phyloP scores from a whole-genome alignment of 768 basidiomycete genomes.

The Boletus eberwhitei region DNA sequence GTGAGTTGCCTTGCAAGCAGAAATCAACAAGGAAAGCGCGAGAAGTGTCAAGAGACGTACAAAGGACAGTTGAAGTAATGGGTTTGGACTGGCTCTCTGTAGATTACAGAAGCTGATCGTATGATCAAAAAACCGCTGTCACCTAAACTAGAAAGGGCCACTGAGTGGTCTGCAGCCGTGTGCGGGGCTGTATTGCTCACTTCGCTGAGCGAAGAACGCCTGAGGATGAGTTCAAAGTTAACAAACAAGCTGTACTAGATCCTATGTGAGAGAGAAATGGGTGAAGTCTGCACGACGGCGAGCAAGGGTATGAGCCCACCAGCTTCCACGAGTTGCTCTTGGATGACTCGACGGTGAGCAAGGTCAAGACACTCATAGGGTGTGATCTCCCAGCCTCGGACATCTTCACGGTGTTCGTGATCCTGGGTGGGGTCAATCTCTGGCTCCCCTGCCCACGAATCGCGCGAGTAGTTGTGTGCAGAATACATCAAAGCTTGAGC shows the following conservation, averaged over 20 bases:
- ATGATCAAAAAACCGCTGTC: slow-evolving; percentile 76
- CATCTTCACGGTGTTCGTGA: slow-evolving; percentile 59
- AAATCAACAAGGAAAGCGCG: neutral
- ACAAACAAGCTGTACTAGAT: slow-evolving; percentile 79
- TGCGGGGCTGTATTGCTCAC: slow-evolving; percentile 38
- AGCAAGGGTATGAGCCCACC: slow-evolving; percentile 36
- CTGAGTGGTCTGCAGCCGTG: slow-evolving; percentile 1
- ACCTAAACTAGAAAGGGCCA: slow-evolving; percentile 50
- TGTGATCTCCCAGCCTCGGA: slow-evolving; percentile 67
- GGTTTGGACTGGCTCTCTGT: slow-evolving; percentile 37
- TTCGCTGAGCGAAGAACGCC: slow-evolving; percentile 76
- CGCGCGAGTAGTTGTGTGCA: slow-evolving; percentile 66
- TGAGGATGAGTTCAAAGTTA: slow-evolving; percentile 71
- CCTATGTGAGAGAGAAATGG: slow-evolving; percentile 39
- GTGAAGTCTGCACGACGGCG: neutral
- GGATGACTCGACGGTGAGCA: slow-evolving; percentile 67
- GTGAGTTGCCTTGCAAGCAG: slow-evolving; percentile 28
- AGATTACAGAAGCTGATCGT: slow-evolving; percentile 60
- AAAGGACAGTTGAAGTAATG: slow-evolving; percentile 36
- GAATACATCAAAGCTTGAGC: slow-evolving; percentile 90
- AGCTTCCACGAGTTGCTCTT: slow-evolving; percentile 58
- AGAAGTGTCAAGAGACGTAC: slow-evolving; percentile 14
- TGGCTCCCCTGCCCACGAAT: slow-evolving; percentile 80
- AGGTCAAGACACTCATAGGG: slow-evolving; percentile 69
- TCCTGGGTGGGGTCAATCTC: slow-evolving; percentile 77